These are phyloP conservation scores for Colletotrichum sp. DNA, from an alignment of 2,329 filamentous ascomycete species.

Conservation along the genomic window DNA sequence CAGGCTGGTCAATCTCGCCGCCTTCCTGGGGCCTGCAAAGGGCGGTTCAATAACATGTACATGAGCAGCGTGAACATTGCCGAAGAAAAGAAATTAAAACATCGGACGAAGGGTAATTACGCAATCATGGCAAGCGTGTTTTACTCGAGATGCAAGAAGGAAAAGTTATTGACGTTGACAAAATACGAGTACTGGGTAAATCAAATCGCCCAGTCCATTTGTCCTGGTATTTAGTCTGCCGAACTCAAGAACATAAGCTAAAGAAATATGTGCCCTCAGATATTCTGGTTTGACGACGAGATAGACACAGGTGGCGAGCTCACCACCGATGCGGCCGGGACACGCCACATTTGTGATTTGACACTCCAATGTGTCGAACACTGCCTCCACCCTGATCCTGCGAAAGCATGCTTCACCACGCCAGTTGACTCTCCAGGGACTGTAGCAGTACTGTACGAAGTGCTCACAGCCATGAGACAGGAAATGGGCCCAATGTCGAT, in stretches of 20 bases:
- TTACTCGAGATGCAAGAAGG: neutral
- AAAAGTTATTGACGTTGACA: neutral
- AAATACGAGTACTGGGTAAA: neutral
- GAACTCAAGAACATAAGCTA: neutral
- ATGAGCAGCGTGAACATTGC: neutral
- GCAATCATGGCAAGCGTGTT: neutral
- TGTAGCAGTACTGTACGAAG: neutral
- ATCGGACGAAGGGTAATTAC: neutral
- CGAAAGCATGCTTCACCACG: neutral
- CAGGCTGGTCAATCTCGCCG: neutral
- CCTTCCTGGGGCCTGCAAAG: neutral
- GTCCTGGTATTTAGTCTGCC: fast-evolving
- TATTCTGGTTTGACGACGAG: neutral
- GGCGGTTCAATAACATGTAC: neutral
- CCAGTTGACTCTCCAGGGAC: neutral
- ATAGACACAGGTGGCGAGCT: neutral
- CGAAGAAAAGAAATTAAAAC: neutral
- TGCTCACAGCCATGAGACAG: neutral
- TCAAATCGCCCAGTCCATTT: neutral
- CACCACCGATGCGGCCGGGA: neutral
- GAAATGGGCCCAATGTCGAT: neutral
- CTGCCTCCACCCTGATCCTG: neutral
- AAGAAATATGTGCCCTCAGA: neutral
- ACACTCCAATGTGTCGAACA: neutral
- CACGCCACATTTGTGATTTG: neutral